Base-by-base conservation (phyloP, 164 flowering plant species). In the Sedum album region DNA sequence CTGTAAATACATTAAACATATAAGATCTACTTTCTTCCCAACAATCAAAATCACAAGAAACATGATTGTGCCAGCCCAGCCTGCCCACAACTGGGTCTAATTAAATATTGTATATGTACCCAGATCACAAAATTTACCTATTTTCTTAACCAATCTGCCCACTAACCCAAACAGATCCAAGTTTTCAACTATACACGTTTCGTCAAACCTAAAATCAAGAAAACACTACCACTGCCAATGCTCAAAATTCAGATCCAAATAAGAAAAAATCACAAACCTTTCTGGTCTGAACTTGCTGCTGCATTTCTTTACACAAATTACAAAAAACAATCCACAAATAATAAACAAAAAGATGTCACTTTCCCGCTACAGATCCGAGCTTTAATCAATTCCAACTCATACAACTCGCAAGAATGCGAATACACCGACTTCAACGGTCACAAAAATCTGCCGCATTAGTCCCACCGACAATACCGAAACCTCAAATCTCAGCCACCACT, bases 391-490 rank as follows among this genome's bases (percentile, higher is more conserved):
- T 55, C 23, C 31, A 55, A 2, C 60, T 55, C 60, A 25, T 55
- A 25, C 17, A 23, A 23, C 9, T 23, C 60, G n/a, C n/a, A n/a
- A n/a, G n/a, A n/a, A n/a, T n/a, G n/a, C n/a, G n/a, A n/a, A n/a
- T n/a, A n/a, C n/a, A n/a, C n/a, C n/a, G n/a, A n/a, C n/a, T n/a
- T n/a, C n/a, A n/a, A n/a, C n/a, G n/a, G n/a, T n/a, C n/a, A n/a
- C n/a, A n/a, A n/a, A n/a, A n/a, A n/a, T n/a, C n/a, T n/a, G n/a
- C n/a, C n/a, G n/a, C n/a, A n/a, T 55, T 55, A 55, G 60, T 55
- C 60, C 60, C 31, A 55, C 60, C 60, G 31, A 55, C 60, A n/a
- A n/a, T n/a, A n/a, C n/a, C n/a, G n/a, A n/a, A n/a, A 55, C 60
- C 31, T 55, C 60, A 49, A 55, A 55, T 20, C 23, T 51, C 57